These are phyloP conservation scores for Pseudonectria buxi DNA, from an alignment of 2,329 filamentous ascomycete genomes.

Conservation along the genomic window DNA sequence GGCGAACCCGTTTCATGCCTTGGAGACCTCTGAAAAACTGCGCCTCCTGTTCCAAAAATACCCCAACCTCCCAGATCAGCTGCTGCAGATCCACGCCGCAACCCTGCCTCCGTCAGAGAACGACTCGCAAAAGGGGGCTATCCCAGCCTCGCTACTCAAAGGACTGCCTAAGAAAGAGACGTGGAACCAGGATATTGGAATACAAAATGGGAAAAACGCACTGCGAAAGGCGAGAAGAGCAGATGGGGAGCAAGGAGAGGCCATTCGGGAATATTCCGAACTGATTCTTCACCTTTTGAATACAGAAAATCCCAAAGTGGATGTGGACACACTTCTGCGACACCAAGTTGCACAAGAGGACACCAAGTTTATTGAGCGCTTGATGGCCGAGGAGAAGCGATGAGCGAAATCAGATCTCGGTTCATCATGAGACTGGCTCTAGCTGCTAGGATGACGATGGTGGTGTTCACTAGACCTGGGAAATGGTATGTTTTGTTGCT, in stretches of 20 bases:
- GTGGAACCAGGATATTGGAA: conserved; percentile 54
- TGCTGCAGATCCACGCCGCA: conserved; percentile 42
- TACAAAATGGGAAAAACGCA: conserved; percentile 47
- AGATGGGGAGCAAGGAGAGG: conserved; percentile 50
- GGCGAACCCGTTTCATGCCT: conserved; percentile 42
- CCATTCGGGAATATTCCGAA: conserved; percentile 53
- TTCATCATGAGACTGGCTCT: background rate
- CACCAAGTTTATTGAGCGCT: conserved; percentile 40
- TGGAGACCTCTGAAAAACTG: conserved; percentile 46
- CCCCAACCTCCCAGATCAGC: conserved; percentile 40
- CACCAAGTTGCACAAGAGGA: conserved; percentile 42
- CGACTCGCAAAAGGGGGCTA: conserved; percentile 16
- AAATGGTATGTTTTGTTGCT: too few relatives aligned
- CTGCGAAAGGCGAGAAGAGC: conserved; percentile 44
- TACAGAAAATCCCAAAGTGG: conserved; percentile 20
- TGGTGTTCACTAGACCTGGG: background rate
- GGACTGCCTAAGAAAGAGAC: conserved; percentile 31
- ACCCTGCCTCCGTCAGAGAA: conserved; percentile 39
- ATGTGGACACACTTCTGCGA: conserved; percentile 33
- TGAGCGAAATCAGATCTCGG: conserved; percentile 7
- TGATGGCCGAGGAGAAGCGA: conserved; percentile 41
- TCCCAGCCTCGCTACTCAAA: conserved; percentile 28
- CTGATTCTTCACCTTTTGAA: conserved; percentile 46
- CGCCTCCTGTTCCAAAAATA: conserved; percentile 46
- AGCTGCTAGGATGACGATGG: background rate